These are phyloP conservation scores for Coccomyxa subellipsoidea DNA, from an alignment of 163 green algal species.

Conservation along the genomic window DNA sequence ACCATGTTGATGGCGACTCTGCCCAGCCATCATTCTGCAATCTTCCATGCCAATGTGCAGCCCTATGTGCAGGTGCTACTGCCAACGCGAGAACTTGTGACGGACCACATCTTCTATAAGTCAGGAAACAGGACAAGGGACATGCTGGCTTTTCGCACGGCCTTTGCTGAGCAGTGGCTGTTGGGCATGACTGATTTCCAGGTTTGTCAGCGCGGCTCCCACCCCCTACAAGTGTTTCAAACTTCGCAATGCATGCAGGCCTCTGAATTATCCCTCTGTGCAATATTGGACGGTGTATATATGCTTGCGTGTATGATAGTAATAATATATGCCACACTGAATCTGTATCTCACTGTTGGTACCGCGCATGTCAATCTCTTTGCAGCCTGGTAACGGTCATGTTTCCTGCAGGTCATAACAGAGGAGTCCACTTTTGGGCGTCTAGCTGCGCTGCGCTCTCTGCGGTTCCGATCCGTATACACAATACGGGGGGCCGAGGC, in stretches of 20 bases:
- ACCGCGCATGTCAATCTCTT: not conserved
- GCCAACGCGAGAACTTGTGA: not conserved
- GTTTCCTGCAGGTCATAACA: not conserved
- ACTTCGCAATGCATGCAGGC: not conserved
- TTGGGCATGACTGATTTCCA: not conserved
- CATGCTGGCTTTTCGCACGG: not conserved
- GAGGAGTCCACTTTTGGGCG: not conserved
- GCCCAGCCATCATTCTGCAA: not conserved
- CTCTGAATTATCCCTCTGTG: not conserved
- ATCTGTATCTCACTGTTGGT: too few relatives aligned
- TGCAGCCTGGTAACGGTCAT: not conserved
- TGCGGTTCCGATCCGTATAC: not conserved
- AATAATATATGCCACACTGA: too few relatives aligned
- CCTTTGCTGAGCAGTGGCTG: not conserved
- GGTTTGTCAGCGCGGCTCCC: not conserved
- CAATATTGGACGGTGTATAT: too few relatives aligned
- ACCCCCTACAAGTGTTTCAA: not conserved
- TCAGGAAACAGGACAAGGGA: not conserved
- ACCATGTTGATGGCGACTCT: too few relatives aligned
- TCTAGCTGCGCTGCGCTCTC: not conserved
- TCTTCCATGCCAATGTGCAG: not conserved
- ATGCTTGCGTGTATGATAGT: too few relatives aligned
- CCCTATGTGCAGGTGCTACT: not conserved
- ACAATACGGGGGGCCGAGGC: not conserved
- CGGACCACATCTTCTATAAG: not conserved